Conservation (phyloP, 257 asterid genomes). For the Solanum dulcamara region DNA sequence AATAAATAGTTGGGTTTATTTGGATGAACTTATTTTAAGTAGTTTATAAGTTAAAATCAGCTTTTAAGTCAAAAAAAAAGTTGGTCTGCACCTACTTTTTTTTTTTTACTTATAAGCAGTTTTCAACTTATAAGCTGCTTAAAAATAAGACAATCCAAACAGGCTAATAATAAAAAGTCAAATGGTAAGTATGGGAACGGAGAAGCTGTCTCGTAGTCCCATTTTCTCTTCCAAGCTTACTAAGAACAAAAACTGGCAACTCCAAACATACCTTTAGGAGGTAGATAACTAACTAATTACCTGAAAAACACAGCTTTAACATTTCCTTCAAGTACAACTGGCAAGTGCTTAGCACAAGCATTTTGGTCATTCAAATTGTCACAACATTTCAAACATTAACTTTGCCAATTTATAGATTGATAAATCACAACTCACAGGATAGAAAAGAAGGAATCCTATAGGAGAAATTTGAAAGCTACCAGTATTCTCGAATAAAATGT, state of each 20-base stretch:
- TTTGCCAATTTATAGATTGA: not conserved
- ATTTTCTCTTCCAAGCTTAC: not conserved
- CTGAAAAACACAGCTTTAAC: not conserved
- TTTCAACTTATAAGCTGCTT: no score
- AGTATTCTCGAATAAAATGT: not conserved
- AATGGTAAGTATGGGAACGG: not conserved
- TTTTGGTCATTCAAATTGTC: not conserved
- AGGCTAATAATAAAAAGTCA: not conserved
- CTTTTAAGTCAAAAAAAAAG: no score
- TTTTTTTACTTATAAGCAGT: no score
- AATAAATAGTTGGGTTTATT: no score
- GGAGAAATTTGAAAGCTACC: not conserved
- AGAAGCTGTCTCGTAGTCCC: not conserved
- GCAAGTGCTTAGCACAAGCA: not conserved
- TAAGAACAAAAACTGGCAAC: not conserved
- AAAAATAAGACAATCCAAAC: no score
- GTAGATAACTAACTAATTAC: not conserved
- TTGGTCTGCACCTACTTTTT: no score
- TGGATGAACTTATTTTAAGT: no score
- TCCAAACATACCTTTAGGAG: not conserved
- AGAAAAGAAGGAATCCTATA: not conserved
- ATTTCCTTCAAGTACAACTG: not conserved
- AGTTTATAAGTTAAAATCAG: no score
- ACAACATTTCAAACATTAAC: not conserved
- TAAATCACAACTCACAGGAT: not conserved